These are phyloP conservation scores for Hansenula sp. DNA, from an alignment of 1,139 yeast species.

Conservation along the genomic window DNA sequence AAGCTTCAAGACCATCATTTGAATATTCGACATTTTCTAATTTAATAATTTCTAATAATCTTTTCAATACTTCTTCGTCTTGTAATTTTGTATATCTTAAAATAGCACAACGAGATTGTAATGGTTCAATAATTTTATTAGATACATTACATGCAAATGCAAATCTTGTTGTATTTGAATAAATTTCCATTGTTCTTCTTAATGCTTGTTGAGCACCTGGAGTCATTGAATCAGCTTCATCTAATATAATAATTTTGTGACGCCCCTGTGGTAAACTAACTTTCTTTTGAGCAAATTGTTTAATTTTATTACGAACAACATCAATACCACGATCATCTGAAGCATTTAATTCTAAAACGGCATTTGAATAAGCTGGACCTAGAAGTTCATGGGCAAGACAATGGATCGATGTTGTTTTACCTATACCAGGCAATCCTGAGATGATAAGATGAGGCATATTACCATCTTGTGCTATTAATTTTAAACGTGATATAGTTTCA, in stretches of 20 bases:
- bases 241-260: constrained; percentile 86
- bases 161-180: constrained; percentile 90
- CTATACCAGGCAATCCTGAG: constrained; percentile 94
- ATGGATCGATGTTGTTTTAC: constrained; percentile 90
- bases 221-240: constrained; percentile 98
- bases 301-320: constrained; percentile 87
- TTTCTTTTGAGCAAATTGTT: constrained; percentile 93
- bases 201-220: constrained; percentile 98
- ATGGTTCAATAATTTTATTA: constrained; percentile 90
- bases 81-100: constrained; percentile 75
- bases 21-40: constrained; percentile 72
- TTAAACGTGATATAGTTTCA: constrained; percentile 81
- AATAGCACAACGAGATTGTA: constrained; percentile 96
- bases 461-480: constrained; percentile 85
- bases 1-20: constrained; percentile 89
- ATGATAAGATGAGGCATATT: constrained; percentile 96
- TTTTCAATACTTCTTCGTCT: constrained; percentile 79
- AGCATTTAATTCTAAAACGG: constrained; percentile 90
- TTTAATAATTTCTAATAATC: constrained; percentile 69
- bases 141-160: constrained; percentile 97
- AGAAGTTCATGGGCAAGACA: constrained; percentile 84
- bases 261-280: constrained; percentile 67
- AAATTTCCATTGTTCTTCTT: constrained; percentile 95
- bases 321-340: constrained; percentile 97
- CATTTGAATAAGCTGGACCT: constrained; percentile 71